phyloP scores from a whole-genome alignment of 352 stramenopile species.

The Thraustochytrium striatum region DNA sequence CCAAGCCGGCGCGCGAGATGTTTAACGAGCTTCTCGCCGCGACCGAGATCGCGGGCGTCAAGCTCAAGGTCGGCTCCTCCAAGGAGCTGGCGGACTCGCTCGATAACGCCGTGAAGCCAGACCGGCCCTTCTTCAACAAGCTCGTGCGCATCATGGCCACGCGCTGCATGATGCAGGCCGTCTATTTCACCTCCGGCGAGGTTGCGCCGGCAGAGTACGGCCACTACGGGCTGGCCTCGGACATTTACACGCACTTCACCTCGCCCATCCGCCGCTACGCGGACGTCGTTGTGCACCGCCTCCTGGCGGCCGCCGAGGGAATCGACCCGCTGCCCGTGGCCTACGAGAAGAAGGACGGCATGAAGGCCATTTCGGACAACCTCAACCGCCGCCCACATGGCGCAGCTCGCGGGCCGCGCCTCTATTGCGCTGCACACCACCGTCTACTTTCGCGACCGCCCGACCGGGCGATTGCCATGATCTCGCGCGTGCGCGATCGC shows the following conservation, averaged over 20 bases:
- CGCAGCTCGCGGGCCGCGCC: constrained; percentile 89
- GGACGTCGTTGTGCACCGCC: constrained; percentile 95
- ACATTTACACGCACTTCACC: constrained; percentile 99
- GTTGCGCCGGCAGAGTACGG: constrained; percentile 89
- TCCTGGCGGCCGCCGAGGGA: constrained; percentile 91
- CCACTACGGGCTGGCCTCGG: constrained; percentile 95
- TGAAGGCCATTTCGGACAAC: constrained; percentile 92
- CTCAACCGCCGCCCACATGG: constrained; percentile 90
- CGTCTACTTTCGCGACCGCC: constrained; percentile 89
- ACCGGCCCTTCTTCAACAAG: constrained; percentile 97
- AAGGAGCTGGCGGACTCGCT: constrained; percentile 79
- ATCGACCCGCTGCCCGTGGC: constrained; percentile 83
- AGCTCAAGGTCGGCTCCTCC: constrained; percentile 70
- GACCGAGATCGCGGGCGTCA: constrained; percentile 71
- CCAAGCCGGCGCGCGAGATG: constrained; percentile 67
- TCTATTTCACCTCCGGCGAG: constrained; percentile 97
- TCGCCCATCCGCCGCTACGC: constrained; percentile 97
- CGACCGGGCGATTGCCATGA: constrained; percentile 78
- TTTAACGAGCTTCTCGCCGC: constrained; percentile 76
- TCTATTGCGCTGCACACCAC: constrained; percentile 94
- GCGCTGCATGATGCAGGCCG: constrained; percentile 95
- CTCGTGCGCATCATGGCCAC: constrained; percentile 92
- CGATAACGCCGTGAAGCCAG: constrained; percentile 62
- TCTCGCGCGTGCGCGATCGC: constrained; percentile 90
- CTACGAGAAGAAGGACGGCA: constrained; percentile 78